Evolutionary conservation across 345 rosid species (phyloP).

Genomic region (Theobroma cacao): DNA sequence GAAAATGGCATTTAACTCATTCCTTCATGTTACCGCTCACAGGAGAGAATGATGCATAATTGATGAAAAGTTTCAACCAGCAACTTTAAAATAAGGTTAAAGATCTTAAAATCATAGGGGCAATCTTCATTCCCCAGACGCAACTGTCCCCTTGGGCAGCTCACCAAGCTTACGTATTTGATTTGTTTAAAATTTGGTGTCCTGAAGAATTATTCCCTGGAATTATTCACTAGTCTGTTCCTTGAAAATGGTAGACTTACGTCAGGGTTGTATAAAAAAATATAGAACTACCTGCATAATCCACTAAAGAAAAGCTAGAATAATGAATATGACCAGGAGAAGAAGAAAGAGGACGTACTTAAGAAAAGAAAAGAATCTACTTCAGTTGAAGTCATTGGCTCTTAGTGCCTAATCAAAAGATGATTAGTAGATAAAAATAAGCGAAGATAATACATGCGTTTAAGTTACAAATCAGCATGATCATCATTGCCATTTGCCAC

Average conservation of each 20-base stretch:
- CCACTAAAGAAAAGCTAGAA: background rate
- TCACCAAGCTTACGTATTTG: background rate
- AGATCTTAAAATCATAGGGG: background rate
- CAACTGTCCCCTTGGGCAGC: background rate
- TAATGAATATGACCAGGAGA: slow-evolving; percentile 7
- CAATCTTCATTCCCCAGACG: background rate
- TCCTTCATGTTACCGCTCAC: background rate
- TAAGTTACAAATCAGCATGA: slow-evolving; percentile 8
- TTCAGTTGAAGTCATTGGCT: slow-evolving; percentile 13
- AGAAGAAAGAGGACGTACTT: background rate
- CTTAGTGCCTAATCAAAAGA: slow-evolving; percentile 9
- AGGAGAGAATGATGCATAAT: background rate
- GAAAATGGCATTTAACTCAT: background rate
- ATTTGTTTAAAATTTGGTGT: background rate
- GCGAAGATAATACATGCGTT: slow-evolving; percentile 13
- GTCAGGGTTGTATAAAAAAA: slow-evolving; percentile 7
- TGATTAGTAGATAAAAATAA: background rate
- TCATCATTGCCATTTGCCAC: slow-evolving; percentile 11
- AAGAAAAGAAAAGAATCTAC: slow-evolving; percentile 22
- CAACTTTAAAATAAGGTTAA: background rate
- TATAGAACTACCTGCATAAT: background rate
- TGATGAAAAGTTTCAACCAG: background rate
- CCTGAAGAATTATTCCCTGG: slow-evolving; percentile 7
- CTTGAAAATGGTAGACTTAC: background rate
- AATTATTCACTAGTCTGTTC: slow-evolving; percentile 10